Conservation (phyloP, 2,329 filamentous ascomycete species). For the Stagonosporopsis cucurbitacearum region DNA sequence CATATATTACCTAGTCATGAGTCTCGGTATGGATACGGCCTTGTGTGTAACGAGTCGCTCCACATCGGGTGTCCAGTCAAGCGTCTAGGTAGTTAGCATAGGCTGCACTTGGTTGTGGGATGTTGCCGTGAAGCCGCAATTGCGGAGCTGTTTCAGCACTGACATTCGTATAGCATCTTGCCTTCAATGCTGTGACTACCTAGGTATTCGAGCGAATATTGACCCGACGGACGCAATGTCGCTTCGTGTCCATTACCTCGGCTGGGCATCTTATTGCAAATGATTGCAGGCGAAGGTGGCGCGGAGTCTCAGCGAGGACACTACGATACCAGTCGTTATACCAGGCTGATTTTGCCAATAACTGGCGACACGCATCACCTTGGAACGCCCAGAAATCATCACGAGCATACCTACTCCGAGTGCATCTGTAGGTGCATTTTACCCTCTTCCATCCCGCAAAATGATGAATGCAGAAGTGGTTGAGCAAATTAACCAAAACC, state of each 20-base stretch:
- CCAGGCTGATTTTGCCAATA: background rate
- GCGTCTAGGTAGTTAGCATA: background rate
- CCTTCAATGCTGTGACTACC: background rate
- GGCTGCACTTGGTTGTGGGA: background rate
- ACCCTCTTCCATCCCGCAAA: background rate
- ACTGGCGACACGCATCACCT: background rate
- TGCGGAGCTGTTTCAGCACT: background rate
- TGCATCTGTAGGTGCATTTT: background rate
- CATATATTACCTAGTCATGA: background rate
- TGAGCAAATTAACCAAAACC: constrained; percentile 12
- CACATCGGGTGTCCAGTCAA: background rate
- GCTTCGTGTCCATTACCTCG: background rate
- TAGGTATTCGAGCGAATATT: background rate
- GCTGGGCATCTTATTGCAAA: background rate
- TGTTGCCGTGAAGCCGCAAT: background rate
- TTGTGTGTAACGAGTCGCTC: background rate
- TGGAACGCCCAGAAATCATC: background rate
- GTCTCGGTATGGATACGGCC: background rate
- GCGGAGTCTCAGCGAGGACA: background rate
- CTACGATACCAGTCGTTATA: background rate
- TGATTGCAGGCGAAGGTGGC: background rate
- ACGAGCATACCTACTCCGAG: background rate
- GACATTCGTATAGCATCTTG: background rate
- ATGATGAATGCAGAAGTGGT: background rate
- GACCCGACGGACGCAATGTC: background rate